Percentiles rank a stretch among this genome's conserved stretches.
Conservation (phyloP, 2,329 filamentous ascomycete species). For the Aureobasidium sp. region DNA sequence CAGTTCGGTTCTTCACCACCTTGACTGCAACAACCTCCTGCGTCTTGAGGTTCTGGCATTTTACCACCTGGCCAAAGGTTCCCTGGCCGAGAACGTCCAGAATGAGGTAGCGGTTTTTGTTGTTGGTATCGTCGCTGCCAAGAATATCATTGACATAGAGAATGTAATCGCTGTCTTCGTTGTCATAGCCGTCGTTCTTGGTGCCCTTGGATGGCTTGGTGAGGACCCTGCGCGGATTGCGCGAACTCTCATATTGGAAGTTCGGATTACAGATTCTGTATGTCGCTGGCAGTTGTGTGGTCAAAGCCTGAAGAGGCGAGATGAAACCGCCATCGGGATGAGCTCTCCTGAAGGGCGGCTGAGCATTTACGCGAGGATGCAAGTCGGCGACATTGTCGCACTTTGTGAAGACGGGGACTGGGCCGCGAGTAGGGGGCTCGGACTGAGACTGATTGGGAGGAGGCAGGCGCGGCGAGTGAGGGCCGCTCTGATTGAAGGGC, state of each 20-base stretch:
- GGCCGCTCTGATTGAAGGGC: constrained; percentile 13
- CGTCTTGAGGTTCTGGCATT: constrained; percentile 97
- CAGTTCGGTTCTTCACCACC: constrained; percentile 97
- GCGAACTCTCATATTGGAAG: constrained; percentile 98
- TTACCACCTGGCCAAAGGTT: constrained; percentile 97
- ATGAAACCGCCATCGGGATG: constrained; percentile 98
- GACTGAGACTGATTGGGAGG: constrained; percentile 8
- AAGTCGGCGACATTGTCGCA: constrained; percentile 65
- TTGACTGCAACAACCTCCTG: constrained; percentile 98
- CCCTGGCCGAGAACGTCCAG: constrained; percentile 94
- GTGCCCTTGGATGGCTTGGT: constrained; percentile 98
- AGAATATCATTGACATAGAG: constrained; percentile 98
- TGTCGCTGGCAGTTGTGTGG: constrained; percentile 83
- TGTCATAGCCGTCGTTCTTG: constrained; percentile 98
- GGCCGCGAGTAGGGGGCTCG: constrained; percentile 39
- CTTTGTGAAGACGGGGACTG: constrained; percentile 82
- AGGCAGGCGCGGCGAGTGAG: constrained; percentile 11
- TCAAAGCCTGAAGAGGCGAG: constrained; percentile 92
- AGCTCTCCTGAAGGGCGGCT: constrained; percentile 85
- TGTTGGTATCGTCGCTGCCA: constrained; percentile 92
- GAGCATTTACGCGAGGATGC: constrained; percentile 71
- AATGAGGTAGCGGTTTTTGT: constrained; percentile 98
- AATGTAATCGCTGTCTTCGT: constrained; percentile 98
- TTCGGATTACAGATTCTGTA: constrained; percentile 97
- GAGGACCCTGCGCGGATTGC: constrained; percentile 88